Evolutionary conservation across 2,329 filamentous ascomycete species (phyloP), one percentile per base, ranked within the genome.

Genomic region (Chaetoscypha palmicola): DNA sequence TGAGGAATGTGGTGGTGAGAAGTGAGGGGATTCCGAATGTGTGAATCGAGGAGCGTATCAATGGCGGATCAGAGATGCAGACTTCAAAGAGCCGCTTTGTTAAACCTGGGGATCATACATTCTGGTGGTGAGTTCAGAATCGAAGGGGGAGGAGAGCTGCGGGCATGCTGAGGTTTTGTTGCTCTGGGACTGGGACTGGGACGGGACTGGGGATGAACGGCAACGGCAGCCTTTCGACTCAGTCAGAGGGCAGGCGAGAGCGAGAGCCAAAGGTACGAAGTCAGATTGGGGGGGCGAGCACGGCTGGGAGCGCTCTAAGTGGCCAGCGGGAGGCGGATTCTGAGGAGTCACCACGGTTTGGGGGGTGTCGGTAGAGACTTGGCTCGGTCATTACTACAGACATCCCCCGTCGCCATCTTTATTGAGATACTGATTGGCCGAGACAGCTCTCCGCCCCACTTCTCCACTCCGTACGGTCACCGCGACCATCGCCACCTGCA

Each of bases 1-100:
- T 10, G 26, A 38, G 26, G 12, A 14, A 3, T 37, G 19, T 14
- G 34, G 11, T 23, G 11, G 23, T 23, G 16, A 36, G 24, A 35
- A 34, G 19, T 11, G 14, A 31, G 12, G 10, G 20, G 39, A 34
- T 26, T 9, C 32, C 35, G 40, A 22, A 20, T 32, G 37, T 4
- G 10, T 19, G 34, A 20, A 34, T 26, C 38, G 41, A 47, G 35
- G 43, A 39, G 22, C 31, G 43, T 17, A 12, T 22, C 28, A 22
- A 36, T 16, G 33, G 21, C 9, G 23, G 33, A 41, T 37, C n/a
- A n/a, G n/a, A n/a, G 16, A 17, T 49, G 57, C 58, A 61, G 57
- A 60, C 58, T 58, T 56, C 58, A 52, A 50, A 52, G 55, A 59
- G 58, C 58, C 58, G 56, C 56, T 51, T 35, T 46, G 14, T 46